phyloP scores from a whole-genome alignment of 2,329 filamentous ascomycete species.

The Ceratocystis cacaofunesta region DNA sequence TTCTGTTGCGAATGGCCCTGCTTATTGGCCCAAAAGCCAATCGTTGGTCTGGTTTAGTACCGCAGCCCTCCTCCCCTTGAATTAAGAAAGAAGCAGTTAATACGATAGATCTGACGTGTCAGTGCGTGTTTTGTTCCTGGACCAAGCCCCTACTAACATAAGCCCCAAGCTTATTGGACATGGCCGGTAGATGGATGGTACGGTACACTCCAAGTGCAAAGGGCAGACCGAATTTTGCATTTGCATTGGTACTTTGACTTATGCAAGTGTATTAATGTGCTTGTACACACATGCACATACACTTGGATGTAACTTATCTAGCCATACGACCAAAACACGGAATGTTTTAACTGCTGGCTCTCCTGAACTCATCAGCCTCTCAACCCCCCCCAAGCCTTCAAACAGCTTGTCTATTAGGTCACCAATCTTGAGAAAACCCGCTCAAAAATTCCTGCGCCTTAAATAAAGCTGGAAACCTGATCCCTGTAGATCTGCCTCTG shows the following conservation, averaged over 20 bases:
- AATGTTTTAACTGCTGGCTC: neutral
- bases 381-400: neutral
- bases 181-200: too few species aligned
- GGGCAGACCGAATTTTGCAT: too few species aligned
- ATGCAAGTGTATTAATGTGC: neutral
- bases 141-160: neutral
- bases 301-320: neutral
- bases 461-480: neutral
- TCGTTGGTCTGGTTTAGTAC: neutral
- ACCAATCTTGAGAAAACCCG: neutral
- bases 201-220: too few species aligned
- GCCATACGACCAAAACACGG: neutral
- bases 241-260: neutral
- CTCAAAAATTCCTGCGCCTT: neutral
- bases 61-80: neutral
- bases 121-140: neutral
- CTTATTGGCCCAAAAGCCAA: neutral
- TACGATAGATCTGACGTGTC: neutral
- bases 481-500: neutral
- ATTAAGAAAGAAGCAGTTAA: neutral
- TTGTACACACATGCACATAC: neutral
- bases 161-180: too few species aligned
- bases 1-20: neutral
- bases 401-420: too few species aligned
- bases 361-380: neutral